phyloP scores from a whole-genome alignment of 2,329 filamentous ascomycete genomes.

The Aspergillus carbonarius region DNA sequence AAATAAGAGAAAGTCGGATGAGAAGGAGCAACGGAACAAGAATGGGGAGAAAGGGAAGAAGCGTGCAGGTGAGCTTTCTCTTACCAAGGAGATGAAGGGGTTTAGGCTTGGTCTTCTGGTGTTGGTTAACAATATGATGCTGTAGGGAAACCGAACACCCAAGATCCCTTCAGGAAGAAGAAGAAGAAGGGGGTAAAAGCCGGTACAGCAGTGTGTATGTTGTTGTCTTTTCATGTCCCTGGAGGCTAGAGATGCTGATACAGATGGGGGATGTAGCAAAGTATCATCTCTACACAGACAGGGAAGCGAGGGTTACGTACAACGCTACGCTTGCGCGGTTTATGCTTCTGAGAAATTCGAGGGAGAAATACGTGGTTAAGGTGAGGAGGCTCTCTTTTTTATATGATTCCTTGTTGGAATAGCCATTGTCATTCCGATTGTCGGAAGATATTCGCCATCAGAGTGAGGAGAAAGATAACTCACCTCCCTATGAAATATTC shows the following conservation, averaged over 20 bases:
- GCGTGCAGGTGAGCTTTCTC: background rate
- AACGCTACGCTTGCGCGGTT: constrained; percentile 60
- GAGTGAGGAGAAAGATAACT: too few species aligned
- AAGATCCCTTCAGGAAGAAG: constrained; percentile 1
- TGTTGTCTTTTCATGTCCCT: too few species aligned
- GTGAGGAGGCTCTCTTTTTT: constrained; percentile 44
- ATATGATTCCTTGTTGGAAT: too few species aligned
- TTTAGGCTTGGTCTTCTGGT: too few species aligned
- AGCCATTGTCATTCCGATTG: too few species aligned
- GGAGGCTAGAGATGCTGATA: background rate
- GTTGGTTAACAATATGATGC: background rate
- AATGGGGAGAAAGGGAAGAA: background rate
- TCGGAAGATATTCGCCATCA: too few species aligned
- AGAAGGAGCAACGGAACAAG: background rate
- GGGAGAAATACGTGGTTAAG: constrained; percentile 60
- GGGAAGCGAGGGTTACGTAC: constrained; percentile 60
- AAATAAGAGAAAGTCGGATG: background rate
- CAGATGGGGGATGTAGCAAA: constrained; percentile 44
- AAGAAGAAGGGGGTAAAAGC: background rate
- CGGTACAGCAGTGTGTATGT: background rate
- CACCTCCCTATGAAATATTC: background rate
- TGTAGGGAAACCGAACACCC: background rate
- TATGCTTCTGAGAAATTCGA: constrained; percentile 48
- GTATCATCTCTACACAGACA: constrained; percentile 66
- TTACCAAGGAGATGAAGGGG: too few species aligned